Evolutionary conservation across 352 stramenopile genomes (phyloP), one percentile per base, ranked within the genome.

Genomic region (Aphanomyces euteiches): DNA sequence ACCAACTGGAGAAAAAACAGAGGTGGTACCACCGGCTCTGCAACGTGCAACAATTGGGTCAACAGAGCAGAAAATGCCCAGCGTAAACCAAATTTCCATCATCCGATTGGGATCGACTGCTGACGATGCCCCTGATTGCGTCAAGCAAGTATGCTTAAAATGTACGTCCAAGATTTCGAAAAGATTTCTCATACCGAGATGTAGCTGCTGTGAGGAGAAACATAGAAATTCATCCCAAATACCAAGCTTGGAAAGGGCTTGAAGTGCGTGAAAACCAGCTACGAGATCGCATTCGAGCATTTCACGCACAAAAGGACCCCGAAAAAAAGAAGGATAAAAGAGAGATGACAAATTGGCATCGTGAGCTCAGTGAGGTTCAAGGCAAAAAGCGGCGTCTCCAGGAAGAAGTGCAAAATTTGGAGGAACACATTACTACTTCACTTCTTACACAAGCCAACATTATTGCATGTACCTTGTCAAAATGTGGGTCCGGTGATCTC

Each of bases 401-500:
- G 47, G 84, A 93, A 67, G 85, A 96, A 80, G 82, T 94, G n/a
- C 84, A 81, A 56, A 79, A 77, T 3, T 73, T 96, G 58, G 81
- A 87, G 50, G 69, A 77, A 0, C 92, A 89, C 73, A 90, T 92
- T 75, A 92, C 86, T 0, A 83, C 84, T 17, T 76, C 74, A 4
- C 79, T 96, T 15, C 77, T 96, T 53, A 88, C 82, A 2, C 79
- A 83, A 60, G 86, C 88, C 39, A 94, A 81, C 37, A 94, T 96
- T 69, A 96, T 96, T 74, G 88, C 87, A 2, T 96, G 88, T 59
- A 96, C 88, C 8, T 73, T 96, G 17, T 94, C 86, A 13, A 96
- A 96, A 50, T 83, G 84, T 19, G 88, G 88, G 17, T 91, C 85
- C 71, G 86, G 88, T 0, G 79, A 85, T 48, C 84, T 70, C 15